Base-by-base conservation (phyloP, 441 rosid species). In the Mallotus repandus region DNA sequence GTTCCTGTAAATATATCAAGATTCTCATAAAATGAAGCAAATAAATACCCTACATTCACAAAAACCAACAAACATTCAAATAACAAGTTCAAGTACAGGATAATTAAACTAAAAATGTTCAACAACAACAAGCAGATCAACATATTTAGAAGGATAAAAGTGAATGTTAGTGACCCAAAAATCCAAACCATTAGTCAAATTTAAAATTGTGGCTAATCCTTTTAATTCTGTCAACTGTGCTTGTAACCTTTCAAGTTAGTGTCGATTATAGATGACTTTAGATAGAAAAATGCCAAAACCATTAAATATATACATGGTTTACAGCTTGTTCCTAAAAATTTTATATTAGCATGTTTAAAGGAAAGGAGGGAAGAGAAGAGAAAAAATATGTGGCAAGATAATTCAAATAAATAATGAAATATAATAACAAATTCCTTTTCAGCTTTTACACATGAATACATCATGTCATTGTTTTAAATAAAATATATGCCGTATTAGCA, bases 1-100 rank as follows among this genome's bases (percentile, higher is more conserved):
- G 92, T 71, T 96, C 97, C 99, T 96, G 76, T 9, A 63, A 76
- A 56, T 70, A 81, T 45, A 69, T 41, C 21, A 66, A n/a, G 55
- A 38, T 71, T 45, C 45, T 50, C 21, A n/a, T 63, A 29, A 58
- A 19, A 76, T 41, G 10, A 19, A 64, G 55, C 52, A 57, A 48
- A 63, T 15, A 76, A 50, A 29, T 9, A 69, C 50, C n/a, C 13
- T 41, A 46, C 16, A 52, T 46, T 22, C 56, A 7, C 2, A 35
- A 76, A 64, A 41, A 21, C 57, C 41, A 64, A 72, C 13, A 73
- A 45, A 56, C 9, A 48, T 63, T 63, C 69, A 62, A 60, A 69
- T 59, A n/a, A 64, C 19, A 8, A n/a, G 41, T 9, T 14, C 58
- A 62, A 56, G 32, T 61, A 41, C 6, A 29, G 61, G 66, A 61